Conservation (phyloP, 2,329 filamentous ascomycete species). For the Aspergillus melleus region DNA sequence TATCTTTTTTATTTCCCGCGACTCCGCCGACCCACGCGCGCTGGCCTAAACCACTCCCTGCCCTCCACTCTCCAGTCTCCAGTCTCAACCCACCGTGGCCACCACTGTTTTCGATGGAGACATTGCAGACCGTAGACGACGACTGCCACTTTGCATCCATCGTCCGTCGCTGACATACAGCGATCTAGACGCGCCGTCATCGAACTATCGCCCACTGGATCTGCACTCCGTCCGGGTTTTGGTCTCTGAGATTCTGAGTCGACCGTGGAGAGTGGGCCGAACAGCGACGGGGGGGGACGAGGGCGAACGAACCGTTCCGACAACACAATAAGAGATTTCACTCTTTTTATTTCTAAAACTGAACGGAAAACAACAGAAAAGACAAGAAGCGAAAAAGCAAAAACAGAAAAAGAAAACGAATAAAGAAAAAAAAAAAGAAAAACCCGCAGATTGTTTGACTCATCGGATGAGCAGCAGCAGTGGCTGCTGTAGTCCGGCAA, state of each 20-base stretch:
- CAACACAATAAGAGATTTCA: neutral
- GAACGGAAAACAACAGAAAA: constrained; percentile 7
- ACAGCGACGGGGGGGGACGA: constrained; percentile 7
- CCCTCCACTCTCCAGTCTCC: neutral
- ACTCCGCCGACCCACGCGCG: constrained; percentile 7
- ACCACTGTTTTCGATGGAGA: constrained; percentile 34
- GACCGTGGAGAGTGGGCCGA: constrained; percentile 16
- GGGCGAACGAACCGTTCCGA: constrained; percentile 5
- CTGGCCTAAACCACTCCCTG: constrained; percentile 6
- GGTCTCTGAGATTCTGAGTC: constrained; percentile 16
- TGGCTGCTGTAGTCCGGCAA: constrained; percentile 24
- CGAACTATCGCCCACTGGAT: constrained; percentile 30
- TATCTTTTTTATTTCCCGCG: neutral
- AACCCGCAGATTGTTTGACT: constrained; percentile 13
- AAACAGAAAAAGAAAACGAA: constrained; percentile 1
- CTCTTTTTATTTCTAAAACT: constrained; percentile 3
- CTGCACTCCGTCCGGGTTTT: constrained; percentile 25
- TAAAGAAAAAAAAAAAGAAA: constrained; percentile 10
- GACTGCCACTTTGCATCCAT: constrained; percentile 25
- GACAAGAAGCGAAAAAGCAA: neutral
- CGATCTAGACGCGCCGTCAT: constrained; percentile 25
- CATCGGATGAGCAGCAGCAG: constrained; percentile 22
- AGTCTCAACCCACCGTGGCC: neutral
- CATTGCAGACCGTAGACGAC: constrained; percentile 29
- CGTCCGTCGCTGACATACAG: constrained; percentile 32